phyloP scores from a whole-genome alignment of 352 stramenopile genomes.

The Phytophthora europaea region DNA sequence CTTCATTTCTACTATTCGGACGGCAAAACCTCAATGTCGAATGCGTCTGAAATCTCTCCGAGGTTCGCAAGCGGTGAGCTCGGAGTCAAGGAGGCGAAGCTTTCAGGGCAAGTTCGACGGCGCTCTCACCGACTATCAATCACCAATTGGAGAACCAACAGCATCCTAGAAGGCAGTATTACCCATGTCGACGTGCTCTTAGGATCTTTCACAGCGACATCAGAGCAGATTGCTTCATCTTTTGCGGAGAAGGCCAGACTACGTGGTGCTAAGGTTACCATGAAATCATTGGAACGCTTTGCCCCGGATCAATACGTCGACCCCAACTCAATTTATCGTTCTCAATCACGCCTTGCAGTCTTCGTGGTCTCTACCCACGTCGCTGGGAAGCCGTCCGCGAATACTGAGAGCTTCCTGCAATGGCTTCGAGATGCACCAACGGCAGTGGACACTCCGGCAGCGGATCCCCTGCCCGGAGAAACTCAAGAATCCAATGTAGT shows the following conservation, averaged over 20 bases:
- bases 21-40: not conserved
- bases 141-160: conserved; percentile 7
- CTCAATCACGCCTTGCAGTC: conserved; percentile 56
- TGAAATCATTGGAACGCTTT: conserved; percentile 93
- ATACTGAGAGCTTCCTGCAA: conserved; percentile 88
- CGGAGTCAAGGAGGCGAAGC: not conserved
- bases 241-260: conserved; percentile 76
- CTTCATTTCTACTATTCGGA: not conserved
- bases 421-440: conserved; percentile 62
- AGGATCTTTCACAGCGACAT: conserved; percentile 94
- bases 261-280: conserved; percentile 63
- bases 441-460: not conserved
- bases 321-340: conserved; percentile 36
- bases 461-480: not conserved
- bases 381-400: conserved; percentile 95
- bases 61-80: not conserved
- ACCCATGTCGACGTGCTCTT: conserved; percentile 92
- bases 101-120: conserved; percentile 1
- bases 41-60: not conserved
- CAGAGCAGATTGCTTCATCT: conserved; percentile 92
- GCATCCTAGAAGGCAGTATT: conserved; percentile 21
- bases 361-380: conserved; percentile 97
- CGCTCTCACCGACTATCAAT: conserved; percentile 18
- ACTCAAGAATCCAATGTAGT: not conserved
- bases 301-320: conserved; percentile 35